These are phyloP conservation scores for Fusarium globosum DNA, from an alignment of 2,329 filamentous ascomycete genomes.

Conservation along the genomic window DNA sequence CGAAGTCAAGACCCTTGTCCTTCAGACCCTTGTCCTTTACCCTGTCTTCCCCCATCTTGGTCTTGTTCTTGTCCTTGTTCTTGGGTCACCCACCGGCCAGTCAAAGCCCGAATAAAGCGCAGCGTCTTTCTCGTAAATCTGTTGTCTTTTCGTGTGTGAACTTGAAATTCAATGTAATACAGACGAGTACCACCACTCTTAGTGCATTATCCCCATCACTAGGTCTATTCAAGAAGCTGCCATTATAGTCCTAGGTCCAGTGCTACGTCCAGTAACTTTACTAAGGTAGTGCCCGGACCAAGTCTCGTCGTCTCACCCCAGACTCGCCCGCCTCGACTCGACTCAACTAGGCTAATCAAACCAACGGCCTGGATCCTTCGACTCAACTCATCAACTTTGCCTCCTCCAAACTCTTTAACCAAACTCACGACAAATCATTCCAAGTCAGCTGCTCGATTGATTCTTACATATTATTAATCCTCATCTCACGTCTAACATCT, in stretches of 20 bases:
- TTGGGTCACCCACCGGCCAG: conserved; percentile 15
- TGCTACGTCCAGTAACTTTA: not conserved
- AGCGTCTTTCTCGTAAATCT: conserved; percentile 1
- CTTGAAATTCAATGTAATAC: conserved; percentile 1
- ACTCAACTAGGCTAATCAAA: conserved; percentile 2
- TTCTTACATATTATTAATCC: not conserved
- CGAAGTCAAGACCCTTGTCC: not conserved
- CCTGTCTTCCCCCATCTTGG: conserved; percentile 23
- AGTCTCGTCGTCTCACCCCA: conserved; percentile 10
- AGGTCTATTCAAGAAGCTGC: not conserved
- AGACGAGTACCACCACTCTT: not conserved
- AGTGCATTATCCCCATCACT: not conserved
- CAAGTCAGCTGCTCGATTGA: not conserved
- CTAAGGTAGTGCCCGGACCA: not conserved
- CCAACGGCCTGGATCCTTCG: conserved; percentile 14
- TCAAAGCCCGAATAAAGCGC: conserved; percentile 32
- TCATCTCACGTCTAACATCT: not conserved
- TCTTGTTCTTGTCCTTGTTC: not conserved
- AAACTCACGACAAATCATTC: not conserved
- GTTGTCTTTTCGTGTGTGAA: not conserved
- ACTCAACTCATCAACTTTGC: conserved; percentile 23
- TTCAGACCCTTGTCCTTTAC: not conserved
- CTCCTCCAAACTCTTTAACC: conserved; percentile 20
- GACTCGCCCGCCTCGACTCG: not conserved
- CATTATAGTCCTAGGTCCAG: not conserved